A percentile compares a stretch with the other conserved stretches of the same genome.
Conservation (phyloP, 495 filamentous ascomycete species). For the Aspergillus mulundensis region DNA sequence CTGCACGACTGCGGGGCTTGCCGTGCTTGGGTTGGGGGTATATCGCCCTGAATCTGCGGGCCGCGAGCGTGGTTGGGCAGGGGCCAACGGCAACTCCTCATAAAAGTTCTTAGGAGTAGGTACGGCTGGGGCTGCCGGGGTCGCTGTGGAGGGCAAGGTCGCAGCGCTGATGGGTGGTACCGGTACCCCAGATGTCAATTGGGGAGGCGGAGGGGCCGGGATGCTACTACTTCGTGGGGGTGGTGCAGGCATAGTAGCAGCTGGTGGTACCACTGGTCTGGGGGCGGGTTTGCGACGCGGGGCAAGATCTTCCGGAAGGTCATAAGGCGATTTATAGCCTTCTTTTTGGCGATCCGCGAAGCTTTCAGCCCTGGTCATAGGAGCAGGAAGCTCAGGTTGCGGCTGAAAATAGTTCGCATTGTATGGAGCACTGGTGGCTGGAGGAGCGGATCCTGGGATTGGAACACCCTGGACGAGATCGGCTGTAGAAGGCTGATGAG, state of each 20-base stretch:
- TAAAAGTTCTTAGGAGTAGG: constrained; percentile 61
- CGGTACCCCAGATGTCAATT: constrained; percentile 19
- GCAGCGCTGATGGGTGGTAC: constrained; percentile 22
- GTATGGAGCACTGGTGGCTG: constrained; percentile 27
- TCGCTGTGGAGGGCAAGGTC: constrained; percentile 30
- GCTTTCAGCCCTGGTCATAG: constrained; percentile 55
- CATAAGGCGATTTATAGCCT: constrained; percentile 90
- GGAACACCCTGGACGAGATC: constrained; percentile 34
- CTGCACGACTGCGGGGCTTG: constrained; percentile 11
- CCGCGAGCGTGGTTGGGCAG: constrained; percentile 43
- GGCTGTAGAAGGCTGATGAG: constrained; percentile 44
- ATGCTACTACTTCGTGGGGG: constrained; percentile 61
- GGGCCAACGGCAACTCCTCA: constrained; percentile 78
- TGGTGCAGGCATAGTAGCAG: constrained; percentile 31
- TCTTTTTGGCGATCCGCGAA: constrained; percentile 86
- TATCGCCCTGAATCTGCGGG: constrained; percentile 48
- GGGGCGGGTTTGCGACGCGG: constrained; percentile 58
- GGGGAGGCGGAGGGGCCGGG: constrained; percentile 23
- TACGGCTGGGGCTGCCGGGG: constrained; percentile 3
- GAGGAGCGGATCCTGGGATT: constrained; percentile 21
- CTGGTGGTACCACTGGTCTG: constrained; percentile 26
- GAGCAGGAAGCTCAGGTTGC: constrained; percentile 27
- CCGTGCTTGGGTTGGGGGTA: constrained; percentile 39
- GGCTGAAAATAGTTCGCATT: constrained; percentile 41
- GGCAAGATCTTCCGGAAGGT: constrained; percentile 84